A percentile compares a stretch with the other conserved stretches of the same genome.
These are phyloP conservation scores for Candida methanosorbosa DNA, from an alignment of 805 yeast genomes.

Conservation along the genomic window DNA sequence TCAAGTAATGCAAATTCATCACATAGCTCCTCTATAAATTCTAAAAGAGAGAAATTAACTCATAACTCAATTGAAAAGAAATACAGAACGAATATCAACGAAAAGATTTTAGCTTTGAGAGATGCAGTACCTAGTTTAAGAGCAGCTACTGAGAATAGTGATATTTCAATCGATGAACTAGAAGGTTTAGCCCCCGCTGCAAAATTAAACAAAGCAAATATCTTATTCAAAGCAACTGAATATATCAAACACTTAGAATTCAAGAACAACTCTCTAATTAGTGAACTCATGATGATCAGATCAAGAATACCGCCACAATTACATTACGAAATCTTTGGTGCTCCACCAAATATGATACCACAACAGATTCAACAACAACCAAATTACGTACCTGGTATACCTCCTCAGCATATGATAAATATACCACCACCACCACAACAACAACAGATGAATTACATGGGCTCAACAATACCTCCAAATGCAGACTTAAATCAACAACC, in stretches of 20 bases:
- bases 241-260: slow-evolving; percentile 65
- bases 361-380: slow-evolving; percentile 3
- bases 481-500: slow-evolving; percentile 3
- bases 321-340: background rate
- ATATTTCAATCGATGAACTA: slow-evolving; percentile 33
- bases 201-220: slow-evolving; percentile 71
- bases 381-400: background rate
- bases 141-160: slow-evolving; percentile 38
- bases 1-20: too few species aligned
- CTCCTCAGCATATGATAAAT: background rate
- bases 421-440: slow-evolving; percentile 4
- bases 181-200: slow-evolving; percentile 74
- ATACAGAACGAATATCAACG: slow-evolving; percentile 69
- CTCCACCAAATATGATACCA: background rate
- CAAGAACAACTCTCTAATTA: slow-evolving; percentile 42
- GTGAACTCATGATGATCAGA: slow-evolving; percentile 45
- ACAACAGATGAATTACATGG: slow-evolving; percentile 6
- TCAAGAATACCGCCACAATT: slow-evolving; percentile 8
- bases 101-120: slow-evolving; percentile 57
- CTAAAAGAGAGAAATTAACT: slow-evolving; percentile 46
- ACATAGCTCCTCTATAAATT: too few species aligned
- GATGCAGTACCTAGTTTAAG: slow-evolving; percentile 78
- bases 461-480: slow-evolving; percentile 4
- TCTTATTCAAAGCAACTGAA: slow-evolving; percentile 67
- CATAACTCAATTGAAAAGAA: slow-evolving; percentile 79